phyloP scores from a whole-genome alignment of 148 eudicot species.

The Amaranthus palmeri region DNA sequence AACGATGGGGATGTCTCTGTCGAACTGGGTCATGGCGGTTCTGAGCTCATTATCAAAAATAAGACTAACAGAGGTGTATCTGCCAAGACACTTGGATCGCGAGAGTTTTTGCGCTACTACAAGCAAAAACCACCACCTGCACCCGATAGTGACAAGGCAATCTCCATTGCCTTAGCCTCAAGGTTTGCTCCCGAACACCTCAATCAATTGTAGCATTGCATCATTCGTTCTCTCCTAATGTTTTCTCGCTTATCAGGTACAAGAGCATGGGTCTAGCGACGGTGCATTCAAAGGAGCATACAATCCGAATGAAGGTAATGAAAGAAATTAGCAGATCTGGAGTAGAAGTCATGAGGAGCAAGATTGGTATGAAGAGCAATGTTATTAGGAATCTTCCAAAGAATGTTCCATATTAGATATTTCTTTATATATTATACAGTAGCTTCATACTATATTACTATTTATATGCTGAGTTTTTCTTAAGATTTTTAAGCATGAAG shows the following conservation, averaged over 20 bases:
- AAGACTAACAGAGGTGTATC: conserved; percentile 39
- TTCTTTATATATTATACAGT: conserved; percentile 9
- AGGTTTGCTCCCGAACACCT: conserved; percentile 38
- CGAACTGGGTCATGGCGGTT: conserved; percentile 78
- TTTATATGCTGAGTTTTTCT: background rate
- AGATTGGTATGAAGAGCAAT: conserved; percentile 91
- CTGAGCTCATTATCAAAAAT: conserved; percentile 75
- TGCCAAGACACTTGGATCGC: conserved; percentile 73
- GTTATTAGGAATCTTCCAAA: conserved; percentile 87
- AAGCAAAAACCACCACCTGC: conserved; percentile 91
- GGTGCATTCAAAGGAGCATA: conserved; percentile 73
- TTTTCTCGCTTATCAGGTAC: conserved; percentile 44
- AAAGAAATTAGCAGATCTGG: conserved; percentile 72
- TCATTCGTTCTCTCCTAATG: background rate
- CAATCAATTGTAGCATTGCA: background rate
- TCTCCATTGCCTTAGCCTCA: conserved; percentile 65
- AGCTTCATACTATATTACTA: no score
- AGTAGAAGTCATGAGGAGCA: conserved; percentile 68
- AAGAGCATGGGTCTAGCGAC: conserved; percentile 88
- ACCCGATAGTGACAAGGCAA: conserved; percentile 43
- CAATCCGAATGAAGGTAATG: conserved; percentile 82
- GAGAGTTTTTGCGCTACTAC: conserved; percentile 87
- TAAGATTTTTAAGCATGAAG: no score
- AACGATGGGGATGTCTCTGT: conserved; percentile 39
- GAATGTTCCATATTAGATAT: conserved; percentile 66